Percentiles rank a stretch among this genome's conserved stretches.
phyloP scores from a whole-genome alignment of 768 basidiomycete genomes.

The Rhizopogon sp. region DNA sequence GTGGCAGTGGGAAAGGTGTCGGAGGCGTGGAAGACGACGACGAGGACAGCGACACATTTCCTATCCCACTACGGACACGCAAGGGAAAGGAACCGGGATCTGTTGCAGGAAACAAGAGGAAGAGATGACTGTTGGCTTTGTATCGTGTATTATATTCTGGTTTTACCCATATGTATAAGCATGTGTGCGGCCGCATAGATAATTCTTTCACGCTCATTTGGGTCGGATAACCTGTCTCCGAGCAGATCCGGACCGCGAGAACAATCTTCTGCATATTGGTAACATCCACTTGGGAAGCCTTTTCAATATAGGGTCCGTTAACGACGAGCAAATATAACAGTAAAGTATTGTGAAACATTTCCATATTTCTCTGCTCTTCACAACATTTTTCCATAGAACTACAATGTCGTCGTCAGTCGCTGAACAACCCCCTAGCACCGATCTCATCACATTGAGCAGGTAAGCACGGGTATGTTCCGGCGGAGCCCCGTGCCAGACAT shows the following conservation, averaged over 20 bases:
- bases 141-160: background rate
- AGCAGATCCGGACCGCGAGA: constrained; percentile 24
- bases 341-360: constrained; percentile 2
- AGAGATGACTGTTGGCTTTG: constrained; percentile 39
- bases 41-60: constrained; percentile 67
- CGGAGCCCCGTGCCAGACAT: background rate
- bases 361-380: constrained; percentile 1
- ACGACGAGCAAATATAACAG: background rate
- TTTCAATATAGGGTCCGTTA: background rate
- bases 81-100: constrained; percentile 52
- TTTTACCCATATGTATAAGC: constrained; percentile 9
- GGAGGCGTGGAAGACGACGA: constrained; percentile 49
- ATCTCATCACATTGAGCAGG: constrained; percentile 92
- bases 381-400: constrained; percentile 10
- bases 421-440: constrained; percentile 73
- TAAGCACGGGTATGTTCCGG: constrained; percentile 27
- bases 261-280: background rate
- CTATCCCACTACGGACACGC: constrained; percentile 64
- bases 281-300: background rate
- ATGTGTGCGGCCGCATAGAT: background rate
- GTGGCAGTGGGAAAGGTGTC: constrained; percentile 19
- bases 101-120: constrained; percentile 54
- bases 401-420: constrained; percentile 21
- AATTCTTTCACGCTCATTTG: background rate
- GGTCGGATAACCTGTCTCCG: background rate